These are phyloP conservation scores for Botrytis byssoidea DNA, from an alignment of 2,329 filamentous ascomycete species.

Conservation along the genomic window DNA sequence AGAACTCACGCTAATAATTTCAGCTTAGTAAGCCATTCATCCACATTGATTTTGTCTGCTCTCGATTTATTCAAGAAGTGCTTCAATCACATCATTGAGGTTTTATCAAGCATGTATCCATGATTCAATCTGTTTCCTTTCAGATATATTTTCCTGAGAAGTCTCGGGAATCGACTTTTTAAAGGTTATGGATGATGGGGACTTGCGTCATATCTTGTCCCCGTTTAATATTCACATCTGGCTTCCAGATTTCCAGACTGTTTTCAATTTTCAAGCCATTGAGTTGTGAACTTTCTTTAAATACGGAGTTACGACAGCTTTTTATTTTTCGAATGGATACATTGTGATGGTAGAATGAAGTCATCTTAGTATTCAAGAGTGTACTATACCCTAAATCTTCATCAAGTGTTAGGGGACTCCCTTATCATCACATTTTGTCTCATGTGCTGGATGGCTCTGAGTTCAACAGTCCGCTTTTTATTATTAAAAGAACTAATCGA, in stretches of 20 bases:
- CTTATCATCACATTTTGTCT: neutral
- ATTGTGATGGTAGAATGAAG: neutral
- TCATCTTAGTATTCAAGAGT: neutral
- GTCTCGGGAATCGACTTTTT: neutral
- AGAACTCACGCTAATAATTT: constrained; percentile 2
- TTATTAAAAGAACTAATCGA: too few species aligned
- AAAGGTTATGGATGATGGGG: neutral
- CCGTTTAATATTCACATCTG: neutral
- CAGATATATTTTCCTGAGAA: neutral
- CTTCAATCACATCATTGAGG: neutral
- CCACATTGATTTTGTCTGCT: neutral
- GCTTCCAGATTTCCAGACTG: neutral
- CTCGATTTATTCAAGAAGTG: neutral
- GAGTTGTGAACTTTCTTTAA: neutral
- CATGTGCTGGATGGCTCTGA: neutral
- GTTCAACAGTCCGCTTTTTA: neutral
- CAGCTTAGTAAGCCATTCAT: neutral
- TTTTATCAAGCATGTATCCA: neutral
- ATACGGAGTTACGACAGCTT: neutral
- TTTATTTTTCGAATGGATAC: neutral
- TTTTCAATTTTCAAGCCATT: neutral
- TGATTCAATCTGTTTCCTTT: too few species aligned
- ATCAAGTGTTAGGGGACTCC: neutral
- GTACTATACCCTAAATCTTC: neutral
- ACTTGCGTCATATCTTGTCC: neutral